Percentiles rank a stretch among this genome's conserved stretches.
Evolutionary conservation across 2,329 filamentous ascomycete genomes (phyloP).

Genomic region (Fusarium sp.): DNA sequence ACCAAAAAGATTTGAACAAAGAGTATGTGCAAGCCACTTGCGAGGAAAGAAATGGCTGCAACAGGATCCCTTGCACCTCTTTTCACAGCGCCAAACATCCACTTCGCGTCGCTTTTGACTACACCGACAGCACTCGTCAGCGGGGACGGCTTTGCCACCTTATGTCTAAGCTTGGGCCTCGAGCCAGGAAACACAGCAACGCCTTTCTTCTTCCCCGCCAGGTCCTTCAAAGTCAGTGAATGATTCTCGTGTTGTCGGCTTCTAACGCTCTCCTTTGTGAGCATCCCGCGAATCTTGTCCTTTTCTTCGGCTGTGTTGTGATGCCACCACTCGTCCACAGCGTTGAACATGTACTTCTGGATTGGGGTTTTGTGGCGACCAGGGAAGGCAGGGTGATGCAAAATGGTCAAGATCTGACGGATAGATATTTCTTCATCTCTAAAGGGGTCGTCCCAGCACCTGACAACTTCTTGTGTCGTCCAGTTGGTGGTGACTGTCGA

Average conservation of each 20-base stretch:
- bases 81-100: conserved; percentile 34
- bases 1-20: conserved; percentile 21
- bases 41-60: conserved; percentile 23
- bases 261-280: conserved; percentile 49
- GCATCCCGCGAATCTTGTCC: conserved; percentile 40
- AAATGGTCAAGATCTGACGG: conserved; percentile 80
- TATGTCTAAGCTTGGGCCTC: conserved; percentile 41
- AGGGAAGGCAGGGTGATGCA: conserved; percentile 88
- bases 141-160: conserved; percentile 41
- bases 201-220: conserved; percentile 44
- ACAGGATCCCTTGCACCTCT: conserved; percentile 38
- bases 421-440: conserved; percentile 81
- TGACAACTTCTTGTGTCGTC: conserved; percentile 49
- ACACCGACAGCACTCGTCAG: conserved; percentile 42
- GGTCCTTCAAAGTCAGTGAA: conserved; percentile 46
- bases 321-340: conserved; percentile 82
- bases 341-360: conserved; percentile 86
- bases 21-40: conserved; percentile 26
- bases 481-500: conserved; percentile 51
- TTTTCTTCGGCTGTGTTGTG: conserved; percentile 54
- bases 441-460: conserved; percentile 78
- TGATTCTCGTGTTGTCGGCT: conserved; percentile 50
- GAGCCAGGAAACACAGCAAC: conserved; percentile 49
- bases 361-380: conserved; percentile 77
- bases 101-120: conserved; percentile 39